These are phyloP conservation scores for Zoysia pacifica DNA, from an alignment of 176 grass and related monocot genomes.

Conservation along the genomic window DNA sequence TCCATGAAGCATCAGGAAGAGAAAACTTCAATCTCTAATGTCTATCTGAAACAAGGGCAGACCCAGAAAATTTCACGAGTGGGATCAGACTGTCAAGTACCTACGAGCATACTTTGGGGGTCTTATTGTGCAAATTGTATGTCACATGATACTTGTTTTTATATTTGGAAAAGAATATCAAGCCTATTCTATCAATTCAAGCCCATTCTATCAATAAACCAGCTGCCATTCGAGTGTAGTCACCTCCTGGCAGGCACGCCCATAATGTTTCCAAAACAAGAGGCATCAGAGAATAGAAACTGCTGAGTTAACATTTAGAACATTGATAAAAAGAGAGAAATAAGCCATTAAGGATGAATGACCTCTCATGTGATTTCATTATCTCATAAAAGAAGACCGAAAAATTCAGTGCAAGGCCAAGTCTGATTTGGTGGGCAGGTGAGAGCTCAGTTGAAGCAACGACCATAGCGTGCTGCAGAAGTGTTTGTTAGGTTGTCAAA, in stretches of 20 bases:
- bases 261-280: slow-evolving; percentile 1
- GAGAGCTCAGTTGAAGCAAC: slow-evolving; percentile 59
- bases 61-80: not conserved
- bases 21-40: not conserved
- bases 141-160: not conserved
- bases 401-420: slow-evolving; percentile 83
- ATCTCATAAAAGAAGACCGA: slow-evolving; percentile 93
- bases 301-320: slow-evolving; percentile 8
- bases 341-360: slow-evolving; percentile 34
- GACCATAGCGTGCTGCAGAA: slow-evolving; percentile 66
- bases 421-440: slow-evolving; percentile 59
- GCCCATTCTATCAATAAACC: too few species aligned
- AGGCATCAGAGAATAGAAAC: not conserved
- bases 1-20: not conserved
- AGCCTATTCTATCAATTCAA: not conserved
- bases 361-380: slow-evolving; percentile 70
- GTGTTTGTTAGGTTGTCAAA: slow-evolving; percentile 30
- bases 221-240: not conserved
- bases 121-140: not conserved
- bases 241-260: not conserved
- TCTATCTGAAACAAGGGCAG: not conserved
- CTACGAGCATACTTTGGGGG: not conserved
- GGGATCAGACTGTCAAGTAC: not conserved
- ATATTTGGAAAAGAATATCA: not conserved
- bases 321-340: slow-evolving; percentile 21